These are phyloP conservation scores for Colletotrichum australisinense DNA, from an alignment of 2,329 filamentous ascomycete species.

Conservation along the genomic window DNA sequence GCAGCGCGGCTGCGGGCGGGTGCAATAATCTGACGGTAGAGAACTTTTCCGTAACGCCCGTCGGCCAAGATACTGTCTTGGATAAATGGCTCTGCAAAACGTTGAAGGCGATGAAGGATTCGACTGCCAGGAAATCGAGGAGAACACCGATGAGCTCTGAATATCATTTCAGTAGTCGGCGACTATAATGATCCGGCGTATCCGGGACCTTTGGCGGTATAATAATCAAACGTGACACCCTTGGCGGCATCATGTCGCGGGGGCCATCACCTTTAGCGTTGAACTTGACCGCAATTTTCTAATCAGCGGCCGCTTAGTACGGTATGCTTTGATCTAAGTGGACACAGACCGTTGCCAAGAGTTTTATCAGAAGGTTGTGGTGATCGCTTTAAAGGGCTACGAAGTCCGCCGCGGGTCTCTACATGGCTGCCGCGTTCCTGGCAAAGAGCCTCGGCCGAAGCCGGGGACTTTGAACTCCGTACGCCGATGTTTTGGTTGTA, in stretches of 20 bases:
- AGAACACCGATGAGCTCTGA: constrained; percentile 19
- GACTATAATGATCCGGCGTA: constrained; percentile 5
- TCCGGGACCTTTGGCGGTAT: neutral
- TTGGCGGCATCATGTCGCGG: neutral
- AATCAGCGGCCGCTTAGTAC: neutral
- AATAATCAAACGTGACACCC: too few species aligned
- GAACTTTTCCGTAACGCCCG: constrained; percentile 39
- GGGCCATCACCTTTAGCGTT: neutral
- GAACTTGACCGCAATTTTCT: neutral
- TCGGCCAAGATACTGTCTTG: constrained; percentile 33
- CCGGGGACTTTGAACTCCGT: constrained; percentile 16
- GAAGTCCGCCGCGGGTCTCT: neutral
- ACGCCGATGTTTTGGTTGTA: constrained; percentile 1
- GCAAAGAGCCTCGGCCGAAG: constrained; percentile 5
- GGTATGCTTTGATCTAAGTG: constrained; percentile 13
- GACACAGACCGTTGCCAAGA: constrained; percentile 1
- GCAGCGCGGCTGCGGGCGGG: constrained; percentile 45
- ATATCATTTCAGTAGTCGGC: neutral
- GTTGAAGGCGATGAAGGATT: constrained; percentile 41
- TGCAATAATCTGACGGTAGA: constrained; percentile 44
- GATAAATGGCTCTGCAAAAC: constrained; percentile 44
- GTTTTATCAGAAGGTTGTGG: neutral
- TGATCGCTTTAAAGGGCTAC: neutral
- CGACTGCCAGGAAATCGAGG: constrained; percentile 35
- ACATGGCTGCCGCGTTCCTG: neutral